Evolutionary conservation across 768 basidiomycete species (phyloP).

Genomic region (Phanerochaete carnosa): DNA sequence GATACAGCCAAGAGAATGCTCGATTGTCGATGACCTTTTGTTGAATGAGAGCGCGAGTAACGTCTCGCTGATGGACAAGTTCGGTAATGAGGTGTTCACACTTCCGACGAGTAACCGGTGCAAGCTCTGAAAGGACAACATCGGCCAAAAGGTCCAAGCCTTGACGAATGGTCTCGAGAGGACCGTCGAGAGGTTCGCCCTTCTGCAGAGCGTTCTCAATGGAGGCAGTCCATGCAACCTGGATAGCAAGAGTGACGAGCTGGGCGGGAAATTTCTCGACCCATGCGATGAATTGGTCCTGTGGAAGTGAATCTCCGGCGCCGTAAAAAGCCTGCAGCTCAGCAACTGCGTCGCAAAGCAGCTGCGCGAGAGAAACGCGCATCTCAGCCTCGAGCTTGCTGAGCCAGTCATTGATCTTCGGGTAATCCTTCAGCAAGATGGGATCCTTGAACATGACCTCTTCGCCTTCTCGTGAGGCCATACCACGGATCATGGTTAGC

Average conservation of each 20-base stretch:
- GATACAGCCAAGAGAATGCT: slow-evolving; percentile 90
- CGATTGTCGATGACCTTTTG: slow-evolving; percentile 60
- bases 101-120: slow-evolving; percentile 90
- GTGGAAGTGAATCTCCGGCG: slow-evolving; percentile 51
- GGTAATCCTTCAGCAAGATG: slow-evolving; percentile 86
- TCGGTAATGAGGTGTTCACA: slow-evolving; percentile 99
- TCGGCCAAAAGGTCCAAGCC: slow-evolving; percentile 95
- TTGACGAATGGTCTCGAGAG: slow-evolving; percentile 73
- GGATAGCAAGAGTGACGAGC: slow-evolving; percentile 91
- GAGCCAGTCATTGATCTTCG: slow-evolving; percentile 99
- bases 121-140: slow-evolving; percentile 88
- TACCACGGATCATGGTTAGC: slow-evolving; percentile 82
- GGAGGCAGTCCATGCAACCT: slow-evolving; percentile 89
- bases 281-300: slow-evolving; percentile 80
- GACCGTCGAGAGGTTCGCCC: slow-evolving; percentile 50
- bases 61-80: slow-evolving; percentile 96
- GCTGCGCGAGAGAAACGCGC: slow-evolving; percentile 81
- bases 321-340: slow-evolving; percentile 84
- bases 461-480: slow-evolving; percentile 96
- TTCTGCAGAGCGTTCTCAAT: slow-evolving; percentile 71
- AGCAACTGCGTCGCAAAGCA: slow-evolving; percentile 74
- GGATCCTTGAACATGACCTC: slow-evolving; percentile 82
- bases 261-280: slow-evolving; percentile 95
- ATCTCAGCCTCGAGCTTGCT: slow-evolving; percentile 90
- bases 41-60: slow-evolving; percentile 75